phyloP scores from a whole-genome alignment of 2,329 filamentous ascomycete species.

The Calonectria multiphialidica region DNA sequence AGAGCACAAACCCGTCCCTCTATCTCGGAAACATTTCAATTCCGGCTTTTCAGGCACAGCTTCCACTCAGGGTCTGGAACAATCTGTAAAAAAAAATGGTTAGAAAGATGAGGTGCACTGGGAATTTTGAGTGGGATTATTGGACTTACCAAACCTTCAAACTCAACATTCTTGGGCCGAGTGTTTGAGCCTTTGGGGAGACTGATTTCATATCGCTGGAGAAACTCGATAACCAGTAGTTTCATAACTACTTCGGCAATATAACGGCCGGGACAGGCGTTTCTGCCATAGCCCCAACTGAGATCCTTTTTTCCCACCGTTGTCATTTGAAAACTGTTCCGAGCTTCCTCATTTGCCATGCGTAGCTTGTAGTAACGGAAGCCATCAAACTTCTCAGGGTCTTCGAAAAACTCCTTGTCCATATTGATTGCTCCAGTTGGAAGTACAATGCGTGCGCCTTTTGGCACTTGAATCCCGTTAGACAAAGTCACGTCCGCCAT shows the following conservation, averaged over 20 bases:
- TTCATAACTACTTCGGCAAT: constrained; percentile 22
- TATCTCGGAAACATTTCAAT: neutral
- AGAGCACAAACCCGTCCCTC: too few species aligned
- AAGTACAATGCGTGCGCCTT: constrained; percentile 16
- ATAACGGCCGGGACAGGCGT: constrained; percentile 22
- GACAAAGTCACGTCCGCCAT: constrained; percentile 15
- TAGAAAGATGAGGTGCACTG: neutral
- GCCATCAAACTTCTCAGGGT: constrained; percentile 19
- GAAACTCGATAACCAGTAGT: constrained; percentile 18
- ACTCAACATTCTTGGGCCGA: constrained; percentile 16
- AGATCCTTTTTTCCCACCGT: constrained; percentile 22
- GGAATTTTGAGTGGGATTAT: too few species aligned
- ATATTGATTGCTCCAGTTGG: constrained; percentile 21
- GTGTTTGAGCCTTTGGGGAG: neutral
- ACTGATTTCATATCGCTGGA: constrained; percentile 12
- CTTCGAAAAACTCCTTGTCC: constrained; percentile 14
- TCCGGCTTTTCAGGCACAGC: neutral
- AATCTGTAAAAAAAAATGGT: neutral
- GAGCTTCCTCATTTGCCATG: neutral
- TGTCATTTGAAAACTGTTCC: constrained; percentile 9
- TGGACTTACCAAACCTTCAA: constrained; percentile 19
- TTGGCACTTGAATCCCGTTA: constrained; percentile 18
- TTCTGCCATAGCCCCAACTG: constrained; percentile 19
- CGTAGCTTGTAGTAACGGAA: constrained; percentile 16
- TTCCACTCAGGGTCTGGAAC: constrained; percentile 17